phyloP scores from a whole-genome alignment of 805 yeast genomes.

The Suhomyces pyralidae region DNA sequence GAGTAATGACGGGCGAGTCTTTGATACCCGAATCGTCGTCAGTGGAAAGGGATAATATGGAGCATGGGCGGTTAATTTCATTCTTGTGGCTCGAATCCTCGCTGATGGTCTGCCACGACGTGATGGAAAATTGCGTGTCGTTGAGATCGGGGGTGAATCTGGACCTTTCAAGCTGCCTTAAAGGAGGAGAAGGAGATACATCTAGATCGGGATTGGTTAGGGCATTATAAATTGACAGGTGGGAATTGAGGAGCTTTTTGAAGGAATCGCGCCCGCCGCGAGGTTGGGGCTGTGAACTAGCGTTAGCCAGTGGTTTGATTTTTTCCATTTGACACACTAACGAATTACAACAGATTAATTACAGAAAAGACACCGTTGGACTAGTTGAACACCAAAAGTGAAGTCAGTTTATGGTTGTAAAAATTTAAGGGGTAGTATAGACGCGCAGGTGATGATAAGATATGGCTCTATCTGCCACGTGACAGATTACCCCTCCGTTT shows the following conservation, averaged over 20 bases:
- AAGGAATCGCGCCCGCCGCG: constrained; percentile 3
- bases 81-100: constrained; percentile 14
- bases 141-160: constrained; percentile 9
- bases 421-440: neutral
- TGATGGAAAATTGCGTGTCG: constrained; percentile 14
- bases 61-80: constrained; percentile 12
- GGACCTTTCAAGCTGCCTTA: neutral
- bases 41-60: constrained; percentile 27
- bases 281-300: neutral
- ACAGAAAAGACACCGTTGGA: neutral
- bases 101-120: constrained; percentile 33
- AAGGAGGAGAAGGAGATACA: constrained; percentile 10
- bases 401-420: neutral
- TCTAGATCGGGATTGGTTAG: constrained; percentile 42
- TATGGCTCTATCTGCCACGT: neutral
- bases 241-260: constrained; percentile 31
- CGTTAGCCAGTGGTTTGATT: neutral
- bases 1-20: constrained; percentile 22
- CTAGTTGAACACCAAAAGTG: neutral
- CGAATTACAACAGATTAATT: neutral
- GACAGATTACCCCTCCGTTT: neutral
- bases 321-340: neutral
- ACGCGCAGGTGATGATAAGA: neutral
- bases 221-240: constrained; percentile 37
- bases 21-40: constrained; percentile 19